Percentiles rank a stretch among this genome's conserved stretches.
Conservation (phyloP, 352 stramenopile genomes). For the Phytophthora brassicae region DNA sequence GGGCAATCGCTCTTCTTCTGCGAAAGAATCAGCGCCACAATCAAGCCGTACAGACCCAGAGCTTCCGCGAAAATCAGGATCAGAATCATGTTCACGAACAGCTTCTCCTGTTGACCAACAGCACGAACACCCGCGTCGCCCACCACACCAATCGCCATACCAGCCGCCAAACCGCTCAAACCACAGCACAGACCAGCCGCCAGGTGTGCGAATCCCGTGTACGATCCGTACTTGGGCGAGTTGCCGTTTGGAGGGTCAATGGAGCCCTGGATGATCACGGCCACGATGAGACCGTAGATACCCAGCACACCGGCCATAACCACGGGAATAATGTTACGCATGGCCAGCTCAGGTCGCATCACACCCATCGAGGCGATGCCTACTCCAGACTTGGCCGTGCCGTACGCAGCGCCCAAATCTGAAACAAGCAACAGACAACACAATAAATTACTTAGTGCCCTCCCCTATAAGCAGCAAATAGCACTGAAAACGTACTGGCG, state of each 20-base stretch:
- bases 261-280: constrained; percentile 93
- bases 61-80: constrained; percentile 99
- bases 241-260: constrained; percentile 79
- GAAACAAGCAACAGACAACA: background rate
- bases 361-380: constrained; percentile 96
- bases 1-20: constrained; percentile 74
- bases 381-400: constrained; percentile 97
- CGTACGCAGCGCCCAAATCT: constrained; percentile 97
- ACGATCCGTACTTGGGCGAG: constrained; percentile 88
- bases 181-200: constrained; percentile 94
- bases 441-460: background rate
- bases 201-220: constrained; percentile 94
- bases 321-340: constrained; percentile 99
- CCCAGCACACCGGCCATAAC: constrained; percentile 98
- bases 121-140: constrained; percentile 95
- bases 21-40: constrained; percentile 93
- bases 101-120: constrained; percentile 97
- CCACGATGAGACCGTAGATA: constrained; percentile 96
- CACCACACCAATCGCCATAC: constrained; percentile 95
- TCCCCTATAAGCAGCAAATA: no score
- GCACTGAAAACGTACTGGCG: constrained; percentile 35
- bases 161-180: constrained; percentile 91
- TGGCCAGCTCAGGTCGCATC: constrained; percentile 96
- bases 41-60: constrained; percentile 96
- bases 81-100: constrained; percentile 98